Base-by-base conservation (phyloP, 768 basidiomycete genomes). In the Amanita molliuscula region DNA sequence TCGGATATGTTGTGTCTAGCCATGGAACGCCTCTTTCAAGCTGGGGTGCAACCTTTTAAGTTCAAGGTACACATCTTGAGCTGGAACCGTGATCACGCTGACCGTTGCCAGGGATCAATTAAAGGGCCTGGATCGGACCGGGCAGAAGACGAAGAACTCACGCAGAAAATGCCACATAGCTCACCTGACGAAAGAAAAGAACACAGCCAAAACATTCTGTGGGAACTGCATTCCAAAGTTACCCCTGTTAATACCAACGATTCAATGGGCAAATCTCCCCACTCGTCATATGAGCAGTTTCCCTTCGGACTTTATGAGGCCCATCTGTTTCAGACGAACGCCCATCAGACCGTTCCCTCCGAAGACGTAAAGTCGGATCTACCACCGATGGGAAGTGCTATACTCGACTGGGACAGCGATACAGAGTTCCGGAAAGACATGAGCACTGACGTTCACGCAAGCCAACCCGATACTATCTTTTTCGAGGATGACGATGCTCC, bases 21-120 rank as follows among this genome's bases (percentile, higher is more conserved):
- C 23, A 59, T 81, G 64, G 72, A 75, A 49, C 62, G 63, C 42
- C 57, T 78, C 21, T 78, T 73, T 54, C 66, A 69, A 45, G 55
- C 56, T 41, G 68, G 71, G 11, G 59, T 75, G 54, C 67, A 65
- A 35, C 69, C 67, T 6, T 65, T 70, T 16, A 68, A 59, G 36
- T 76, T 78, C 62, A 77, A 76, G 73, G 79, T 77, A 54, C 21
- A 21, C 16, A 11, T 42, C 28, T 34, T 13, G 20, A n/a, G 9
- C 28, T 18, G 5, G 25, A 11, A 18, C 25, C 4, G 21, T 18
- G n/a, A 25, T 33, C 16, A 15, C 11, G 8, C 41, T 50, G 18
- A 50, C 15, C n/a, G 1, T 20, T 40, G 1, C n/a, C 16, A 52
- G 51, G 44, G 35, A 18, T 31, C 25, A 20, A 45, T 16, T n/a